Evolutionary conservation across 2,329 filamentous ascomycete genomes (phyloP), one percentile per base, ranked within the genome.

Genomic region (Penicillium oxalicum): DNA sequence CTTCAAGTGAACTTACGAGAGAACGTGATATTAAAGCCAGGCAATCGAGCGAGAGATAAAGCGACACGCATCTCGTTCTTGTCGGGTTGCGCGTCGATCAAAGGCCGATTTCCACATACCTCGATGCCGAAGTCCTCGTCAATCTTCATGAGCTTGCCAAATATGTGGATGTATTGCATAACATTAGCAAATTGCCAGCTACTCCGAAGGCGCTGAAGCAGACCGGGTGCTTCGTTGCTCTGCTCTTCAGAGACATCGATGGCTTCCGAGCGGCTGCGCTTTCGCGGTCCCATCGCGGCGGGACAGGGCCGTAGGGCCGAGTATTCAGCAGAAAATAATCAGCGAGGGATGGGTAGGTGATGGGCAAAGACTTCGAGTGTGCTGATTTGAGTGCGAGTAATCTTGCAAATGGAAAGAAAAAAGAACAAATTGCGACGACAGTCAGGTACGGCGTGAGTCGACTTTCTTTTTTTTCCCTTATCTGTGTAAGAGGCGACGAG

Each of bases 181-280:
- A 97, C 74, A 63, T 90, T 91, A 52, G 91, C 88, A 70, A 97
- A 96, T 69, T 96, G 87, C 91, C 91, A 97, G 78, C 88, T 90
- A 66, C 88, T 93, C 54, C 91, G 83, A 58, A 97, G 79, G 56
- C 78, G 83, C 50, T 82, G 74, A 27, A 94, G 75, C 47, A 82
- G 60, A 29, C 65, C 67, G 48, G 64, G 59, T 50, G 72, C 69
- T 60, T 68, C 61, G 18, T 55, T 45, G 25, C 55, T 48, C 53
- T 67, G 70, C 62, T 62, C 66, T 55, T 52, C 69, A 52, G 74
- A 67, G 40, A 76, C 70, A 57, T 73, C 70, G 63, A 80, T 79
- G 67, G 75, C 74, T 64, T 80, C 78, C 60, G 77, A 77, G 63
- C 75, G 70, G 58, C 67, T 73, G 64, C 77, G 75, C 70, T 80